phyloP scores from a whole-genome alignment of 306 rosid species.

The Psophocarpus tetragonolobus region DNA sequence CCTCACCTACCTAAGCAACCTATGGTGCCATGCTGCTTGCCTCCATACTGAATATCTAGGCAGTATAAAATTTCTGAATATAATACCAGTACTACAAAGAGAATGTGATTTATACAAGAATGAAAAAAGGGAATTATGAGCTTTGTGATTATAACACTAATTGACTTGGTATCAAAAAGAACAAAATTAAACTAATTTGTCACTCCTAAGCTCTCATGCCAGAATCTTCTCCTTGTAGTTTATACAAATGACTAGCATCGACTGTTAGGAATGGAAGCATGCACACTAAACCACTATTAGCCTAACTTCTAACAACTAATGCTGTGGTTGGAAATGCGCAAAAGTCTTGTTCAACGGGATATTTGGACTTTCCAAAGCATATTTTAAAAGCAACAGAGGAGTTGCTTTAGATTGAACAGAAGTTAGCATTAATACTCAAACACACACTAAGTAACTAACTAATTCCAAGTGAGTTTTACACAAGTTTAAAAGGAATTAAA shows the following conservation, averaged over 20 bases:
- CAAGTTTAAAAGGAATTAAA: background rate
- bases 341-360: too few species aligned
- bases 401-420: too few species aligned
- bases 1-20: background rate
- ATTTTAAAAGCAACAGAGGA: too few species aligned
- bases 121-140: background rate
- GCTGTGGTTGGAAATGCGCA: too few species aligned
- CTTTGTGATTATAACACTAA: background rate
- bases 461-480: background rate
- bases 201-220: background rate
- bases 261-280: background rate
- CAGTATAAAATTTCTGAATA: slow-evolving; percentile 6
- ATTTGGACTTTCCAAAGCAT: too few species aligned
- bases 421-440: too few species aligned
- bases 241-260: background rate
- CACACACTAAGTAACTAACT: too few species aligned
- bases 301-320: background rate
- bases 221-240: background rate
- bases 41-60: background rate
- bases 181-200: background rate
- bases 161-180: background rate
- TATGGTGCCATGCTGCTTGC: background rate
- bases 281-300: background rate
- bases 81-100: background rate
- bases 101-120: background rate